Percentiles rank a stretch among this genome's conserved stretches.
phyloP scores from a whole-genome alignment of 768 basidiomycete species.

The Serpula lacrymans region DNA sequence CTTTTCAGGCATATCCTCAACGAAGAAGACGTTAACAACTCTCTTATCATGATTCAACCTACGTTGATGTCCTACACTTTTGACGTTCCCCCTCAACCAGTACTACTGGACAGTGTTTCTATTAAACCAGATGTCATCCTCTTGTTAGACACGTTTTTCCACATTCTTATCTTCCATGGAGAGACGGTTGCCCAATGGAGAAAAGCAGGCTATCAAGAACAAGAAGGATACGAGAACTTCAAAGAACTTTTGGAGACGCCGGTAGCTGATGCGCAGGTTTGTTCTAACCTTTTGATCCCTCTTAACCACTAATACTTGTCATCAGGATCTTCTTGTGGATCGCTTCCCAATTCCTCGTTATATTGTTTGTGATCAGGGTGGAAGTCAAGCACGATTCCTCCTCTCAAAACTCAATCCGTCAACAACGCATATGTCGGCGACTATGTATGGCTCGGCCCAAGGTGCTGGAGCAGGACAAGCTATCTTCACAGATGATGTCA shows the following conservation, averaged over 20 bases:
- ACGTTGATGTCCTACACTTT: conserved; percentile 98
- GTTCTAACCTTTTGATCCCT: conserved; percentile 8
- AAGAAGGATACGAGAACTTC: conserved; percentile 98
- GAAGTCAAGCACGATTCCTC: conserved; percentile 97
- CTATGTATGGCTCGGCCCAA: conserved; percentile 81
- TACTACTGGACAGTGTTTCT: conserved; percentile 94
- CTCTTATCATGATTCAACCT: conserved; percentile 99
- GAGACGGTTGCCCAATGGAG: conserved; percentile 97
- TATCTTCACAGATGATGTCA: conserved; percentile 99
- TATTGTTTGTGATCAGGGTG: conserved; percentile 96
- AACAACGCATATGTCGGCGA: conserved; percentile 92
- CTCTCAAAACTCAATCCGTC: conserved; percentile 95
- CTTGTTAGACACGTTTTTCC: conserved; percentile 98
- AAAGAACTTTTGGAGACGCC: conserved; percentile 89
- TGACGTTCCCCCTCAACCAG: conserved; percentile 88
- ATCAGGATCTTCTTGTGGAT: conserved; percentile 87
- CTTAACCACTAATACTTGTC: background rate
- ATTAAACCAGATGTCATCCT: conserved; percentile 97
- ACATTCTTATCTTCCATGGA: conserved; percentile 99
- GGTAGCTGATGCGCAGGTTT: conserved; percentile 82
- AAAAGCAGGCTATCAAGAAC: conserved; percentile 97
- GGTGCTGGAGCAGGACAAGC: conserved; percentile 75
- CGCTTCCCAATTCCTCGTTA: conserved; percentile 97
- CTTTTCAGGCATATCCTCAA: conserved; percentile 80
- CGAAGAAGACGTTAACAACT: conserved; percentile 98